A percentile compares a stretch with the other conserved stretches of the same genome.
Conservation (phyloP, 306 rosid species). For the Biancaea sappan region DNA sequence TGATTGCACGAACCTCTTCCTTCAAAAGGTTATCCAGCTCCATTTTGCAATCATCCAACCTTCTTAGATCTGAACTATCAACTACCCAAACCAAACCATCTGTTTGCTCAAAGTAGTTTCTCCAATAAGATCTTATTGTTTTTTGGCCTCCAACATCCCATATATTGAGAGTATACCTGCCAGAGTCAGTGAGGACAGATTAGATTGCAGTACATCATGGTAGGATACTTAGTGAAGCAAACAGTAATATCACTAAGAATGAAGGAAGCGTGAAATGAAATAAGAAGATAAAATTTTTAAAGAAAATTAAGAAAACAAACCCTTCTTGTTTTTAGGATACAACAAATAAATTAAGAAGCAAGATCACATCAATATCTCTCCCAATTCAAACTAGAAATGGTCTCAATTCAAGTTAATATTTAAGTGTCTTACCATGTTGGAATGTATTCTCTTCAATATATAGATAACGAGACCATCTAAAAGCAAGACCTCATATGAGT, state of each 20-base stretch:
- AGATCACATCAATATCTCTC: neutral
- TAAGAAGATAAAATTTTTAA: neutral
- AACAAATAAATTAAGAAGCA: conserved; percentile 12
- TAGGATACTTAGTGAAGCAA: conserved; percentile 6
- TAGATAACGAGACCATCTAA: neutral
- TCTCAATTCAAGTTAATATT: neutral
- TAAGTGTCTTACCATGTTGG: neutral
- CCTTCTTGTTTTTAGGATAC: neutral
- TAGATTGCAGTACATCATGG: neutral
- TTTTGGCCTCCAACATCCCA: conserved; percentile 91
- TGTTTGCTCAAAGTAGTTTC: conserved; percentile 92
- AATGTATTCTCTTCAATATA: neutral
- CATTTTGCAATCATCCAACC: conserved; percentile 83
- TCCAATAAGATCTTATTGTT: conserved; percentile 91
- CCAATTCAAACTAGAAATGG: neutral
- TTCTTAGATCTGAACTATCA: conserved; percentile 25
- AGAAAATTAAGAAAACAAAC: conserved; percentile 14
- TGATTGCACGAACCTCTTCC: conserved; percentile 67
- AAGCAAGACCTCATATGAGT: neutral
- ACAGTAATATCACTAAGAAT: neutral
- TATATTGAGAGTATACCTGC: conserved; percentile 79
- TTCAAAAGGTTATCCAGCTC: conserved; percentile 87
- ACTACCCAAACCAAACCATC: conserved; percentile 94
- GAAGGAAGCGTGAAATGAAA: neutral
- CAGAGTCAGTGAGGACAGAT: conserved; percentile 31